phyloP scores from a whole-genome alignment of 1,284 basidiomycete genomes.

The Mixia osmundae region DNA sequence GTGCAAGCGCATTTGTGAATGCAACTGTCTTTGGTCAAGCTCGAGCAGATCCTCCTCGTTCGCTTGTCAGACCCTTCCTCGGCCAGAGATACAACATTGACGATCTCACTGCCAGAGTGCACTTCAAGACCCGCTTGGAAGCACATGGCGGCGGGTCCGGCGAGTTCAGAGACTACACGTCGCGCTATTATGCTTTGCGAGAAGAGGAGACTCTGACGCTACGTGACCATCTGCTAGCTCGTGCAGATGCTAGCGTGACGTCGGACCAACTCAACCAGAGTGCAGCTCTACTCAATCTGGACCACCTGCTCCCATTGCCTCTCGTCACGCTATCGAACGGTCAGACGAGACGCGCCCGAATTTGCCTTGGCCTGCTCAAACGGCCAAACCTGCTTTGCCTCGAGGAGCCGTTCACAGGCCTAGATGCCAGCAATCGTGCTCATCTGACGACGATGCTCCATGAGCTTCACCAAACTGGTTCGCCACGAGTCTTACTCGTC shows the following conservation, averaged over 20 bases:
- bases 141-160: slow-evolving; percentile 21
- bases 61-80: slow-evolving; percentile 3
- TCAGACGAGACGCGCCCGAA: slow-evolving; percentile 66
- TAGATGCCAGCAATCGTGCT: slow-evolving; percentile 33
- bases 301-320: slow-evolving; percentile 48
- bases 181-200: slow-evolving; percentile 54
- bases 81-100: slow-evolving; percentile 6
- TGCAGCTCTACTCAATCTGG: slow-evolving; percentile 16
- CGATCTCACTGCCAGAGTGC: slow-evolving; percentile 13
- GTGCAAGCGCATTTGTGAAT: slow-evolving; percentile 1
- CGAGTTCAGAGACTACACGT: slow-evolving; percentile 76
- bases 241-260: neutral
- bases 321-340: slow-evolving; percentile 68
- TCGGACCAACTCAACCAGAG: slow-evolving; percentile 21
- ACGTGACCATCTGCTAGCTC: slow-evolving; percentile 33
- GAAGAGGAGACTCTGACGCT: slow-evolving; percentile 57
- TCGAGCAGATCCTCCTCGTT: slow-evolving; percentile 4
- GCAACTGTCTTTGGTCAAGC: slow-evolving; percentile 4
- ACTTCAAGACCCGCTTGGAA: slow-evolving; percentile 17
- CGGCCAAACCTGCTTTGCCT: slow-evolving; percentile 48
- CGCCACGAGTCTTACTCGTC: slow-evolving; percentile 42
- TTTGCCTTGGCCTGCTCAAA: slow-evolving; percentile 48
- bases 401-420: slow-evolving; percentile 54
- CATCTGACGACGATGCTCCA: slow-evolving; percentile 36
- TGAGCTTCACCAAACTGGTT: slow-evolving; percentile 30